Evolutionary conservation across 768 basidiomycete species (phyloP), one percentile per base, ranked within the genome.

Genomic region (Calvatia gigantea): DNA sequence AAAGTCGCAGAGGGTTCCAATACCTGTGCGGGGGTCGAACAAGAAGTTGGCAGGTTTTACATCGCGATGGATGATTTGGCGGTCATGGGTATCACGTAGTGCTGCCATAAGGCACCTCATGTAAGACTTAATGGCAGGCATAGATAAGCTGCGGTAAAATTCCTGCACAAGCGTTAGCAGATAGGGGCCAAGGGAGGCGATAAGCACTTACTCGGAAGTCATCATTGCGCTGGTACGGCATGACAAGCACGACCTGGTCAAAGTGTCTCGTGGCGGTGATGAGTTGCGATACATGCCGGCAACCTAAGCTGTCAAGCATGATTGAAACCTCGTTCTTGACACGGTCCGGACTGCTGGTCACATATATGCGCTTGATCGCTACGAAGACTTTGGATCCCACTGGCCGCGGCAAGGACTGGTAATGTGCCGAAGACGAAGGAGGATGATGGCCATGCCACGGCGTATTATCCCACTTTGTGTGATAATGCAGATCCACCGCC

Each of bases 11-110:
- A 99, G 73, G 0, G 89, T 89, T 21, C 97, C 97, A 11, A 85
- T 75, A 8, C 89, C 88, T 6, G 86, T 88, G 33, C 78, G 81
- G 33, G 91, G 87, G 68, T 98, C 92, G 68, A 88, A 98, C 32
- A 98, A 78, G 68, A 98, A 98, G 69, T 98, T 98, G 57, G 95
- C 96, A 19, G 96, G 95, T 67, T 98, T 98, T 63, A 98, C 91
- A 70, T 98, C 96, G 42, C 96, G 91, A 69, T 98, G 96, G 49
- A 98, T 91, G 63, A 98, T 87, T 4, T 82, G 83, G 51, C 94
- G 79, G 9, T 83, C 74, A 67, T 98, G 95, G 23, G 94, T 87
- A 64, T 96, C 94, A 45, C 89, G 84, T 51, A 98, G 70, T 2
- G 91, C 95, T 39, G 91, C 87, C 68, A 98, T 86, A 70, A 99